Conservation (phyloP, 805 yeast genomes). For the Ogataea ganodermae region DNA sequence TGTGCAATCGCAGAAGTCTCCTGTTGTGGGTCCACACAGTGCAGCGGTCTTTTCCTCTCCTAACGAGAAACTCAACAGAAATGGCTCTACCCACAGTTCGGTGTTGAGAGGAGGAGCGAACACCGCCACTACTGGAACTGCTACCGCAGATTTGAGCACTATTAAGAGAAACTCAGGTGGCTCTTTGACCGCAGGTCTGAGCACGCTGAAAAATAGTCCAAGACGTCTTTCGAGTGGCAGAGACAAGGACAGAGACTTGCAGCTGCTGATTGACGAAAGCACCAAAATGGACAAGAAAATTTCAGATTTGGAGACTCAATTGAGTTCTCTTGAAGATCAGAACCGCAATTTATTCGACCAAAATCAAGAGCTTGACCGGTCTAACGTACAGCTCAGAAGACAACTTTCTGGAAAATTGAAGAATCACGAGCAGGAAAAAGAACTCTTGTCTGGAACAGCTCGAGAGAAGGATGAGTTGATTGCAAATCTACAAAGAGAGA, state of each 20-base stretch:
- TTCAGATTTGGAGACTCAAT: constrained; percentile 38
- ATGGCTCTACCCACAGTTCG: constrained; percentile 1
- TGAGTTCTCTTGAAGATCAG: constrained; percentile 16
- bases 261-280: constrained; percentile 47
- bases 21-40: neutral
- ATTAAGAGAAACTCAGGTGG: neutral
- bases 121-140: neutral
- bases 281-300: constrained; percentile 50
- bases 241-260: constrained; percentile 43
- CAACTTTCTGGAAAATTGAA: constrained; percentile 16
- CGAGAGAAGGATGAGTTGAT: constrained; percentile 13
- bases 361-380: constrained; percentile 5
- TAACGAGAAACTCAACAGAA: neutral
- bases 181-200: neutral
- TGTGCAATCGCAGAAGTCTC: neutral
- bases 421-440: constrained; percentile 13
- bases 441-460: constrained; percentile 10
- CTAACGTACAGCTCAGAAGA: constrained; percentile 9
- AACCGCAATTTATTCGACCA: constrained; percentile 12
- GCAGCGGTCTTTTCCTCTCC: constrained; percentile 6
- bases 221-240: constrained; percentile 19
- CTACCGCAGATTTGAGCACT: neutral
- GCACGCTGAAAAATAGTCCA: constrained; percentile 4
- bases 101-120: neutral
- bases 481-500: constrained; percentile 12